Conservation (phyloP, 306 rosid genomes). For the Dalbergia oliveri region DNA sequence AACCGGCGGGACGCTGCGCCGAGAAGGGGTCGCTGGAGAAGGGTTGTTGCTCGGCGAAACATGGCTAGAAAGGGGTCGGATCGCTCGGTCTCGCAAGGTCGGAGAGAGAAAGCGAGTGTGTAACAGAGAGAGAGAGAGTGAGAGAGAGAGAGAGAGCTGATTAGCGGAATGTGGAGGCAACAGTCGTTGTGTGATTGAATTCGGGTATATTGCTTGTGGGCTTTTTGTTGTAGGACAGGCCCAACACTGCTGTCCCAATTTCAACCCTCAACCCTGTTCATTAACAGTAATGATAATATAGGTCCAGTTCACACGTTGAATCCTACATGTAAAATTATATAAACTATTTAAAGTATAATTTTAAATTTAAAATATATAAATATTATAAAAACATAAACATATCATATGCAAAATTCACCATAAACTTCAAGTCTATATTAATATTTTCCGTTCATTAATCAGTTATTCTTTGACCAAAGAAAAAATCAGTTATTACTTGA, state of each 20-base stretch:
- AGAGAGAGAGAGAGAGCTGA: background rate
- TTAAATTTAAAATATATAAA: no score
- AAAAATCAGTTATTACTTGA: no score
- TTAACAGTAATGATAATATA: no score
- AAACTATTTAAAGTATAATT: no score
- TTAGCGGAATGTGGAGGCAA: background rate
- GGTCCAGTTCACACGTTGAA: no score
- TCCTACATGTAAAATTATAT: no score
- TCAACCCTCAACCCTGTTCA: no score
- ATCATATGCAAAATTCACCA: no score
- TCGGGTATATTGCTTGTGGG: background rate
- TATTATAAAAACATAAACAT: no score
- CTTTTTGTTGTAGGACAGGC: background rate
- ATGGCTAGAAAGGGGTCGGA: constrained; percentile 54
- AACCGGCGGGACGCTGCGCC: constrained; percentile 59
- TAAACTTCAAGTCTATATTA: no score
- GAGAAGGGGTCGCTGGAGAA: constrained; percentile 54
- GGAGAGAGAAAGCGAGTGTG: constrained; percentile 53
- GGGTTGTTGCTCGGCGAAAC: constrained; percentile 78
- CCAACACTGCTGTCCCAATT: background rate
- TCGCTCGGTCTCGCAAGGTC: constrained; percentile 99
- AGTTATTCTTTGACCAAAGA: no score
- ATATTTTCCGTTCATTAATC: no score
- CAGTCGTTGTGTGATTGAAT: background rate
- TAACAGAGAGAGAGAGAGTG: background rate